Conservation (phyloP, 2,329 filamentous ascomycete genomes). For the Apiospora koreana region DNA sequence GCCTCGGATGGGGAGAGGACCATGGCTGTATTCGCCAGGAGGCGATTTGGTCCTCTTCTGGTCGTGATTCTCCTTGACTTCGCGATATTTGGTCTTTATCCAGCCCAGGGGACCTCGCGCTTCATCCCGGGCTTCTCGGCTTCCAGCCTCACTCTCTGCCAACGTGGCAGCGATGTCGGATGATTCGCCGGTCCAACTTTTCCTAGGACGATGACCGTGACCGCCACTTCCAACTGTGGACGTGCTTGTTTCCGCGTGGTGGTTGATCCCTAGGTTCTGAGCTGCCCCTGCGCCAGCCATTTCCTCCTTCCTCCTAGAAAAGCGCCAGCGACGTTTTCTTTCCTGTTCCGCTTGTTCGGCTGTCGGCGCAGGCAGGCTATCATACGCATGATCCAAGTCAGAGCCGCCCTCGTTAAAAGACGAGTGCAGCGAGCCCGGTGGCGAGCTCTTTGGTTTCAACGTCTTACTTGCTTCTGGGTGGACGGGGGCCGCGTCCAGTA, state of each 20-base stretch:
- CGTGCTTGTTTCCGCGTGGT: conserved; percentile 64
- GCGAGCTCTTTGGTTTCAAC: conserved; percentile 70
- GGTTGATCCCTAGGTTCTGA: conserved; percentile 60
- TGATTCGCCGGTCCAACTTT: conserved; percentile 53
- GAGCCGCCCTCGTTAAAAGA: conserved; percentile 78
- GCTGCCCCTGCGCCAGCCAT: conserved; percentile 43
- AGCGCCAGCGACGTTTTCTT: conserved; percentile 71
- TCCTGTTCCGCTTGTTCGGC: conserved; percentile 60
- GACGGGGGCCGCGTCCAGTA: conserved; percentile 37
- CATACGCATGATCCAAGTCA: conserved; percentile 74
- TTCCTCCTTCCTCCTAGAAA: conserved; percentile 68
- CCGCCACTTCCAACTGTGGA: conserved; percentile 67
- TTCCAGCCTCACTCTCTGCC: conserved; percentile 39
- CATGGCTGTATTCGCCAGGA: conserved; percentile 40
- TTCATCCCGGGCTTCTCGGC: conserved; percentile 48
- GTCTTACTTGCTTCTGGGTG: conserved; percentile 44
- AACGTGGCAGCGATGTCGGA: conserved; percentile 45
- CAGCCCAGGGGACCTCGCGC: conserved; percentile 55
- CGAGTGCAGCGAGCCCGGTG: conserved; percentile 75
- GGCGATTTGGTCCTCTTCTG: conserved; percentile 59
- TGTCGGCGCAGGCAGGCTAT: conserved; percentile 34
- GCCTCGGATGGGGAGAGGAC: conserved; percentile 39
- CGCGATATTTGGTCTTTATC: conserved; percentile 62
- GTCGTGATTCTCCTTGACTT: conserved; percentile 58
- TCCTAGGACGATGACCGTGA: conserved; percentile 41